Evolutionary conservation across 129 eudicot species (phyloP), one percentile per base, ranked within the genome.

Genomic region (Scalesia atractyloides): DNA sequence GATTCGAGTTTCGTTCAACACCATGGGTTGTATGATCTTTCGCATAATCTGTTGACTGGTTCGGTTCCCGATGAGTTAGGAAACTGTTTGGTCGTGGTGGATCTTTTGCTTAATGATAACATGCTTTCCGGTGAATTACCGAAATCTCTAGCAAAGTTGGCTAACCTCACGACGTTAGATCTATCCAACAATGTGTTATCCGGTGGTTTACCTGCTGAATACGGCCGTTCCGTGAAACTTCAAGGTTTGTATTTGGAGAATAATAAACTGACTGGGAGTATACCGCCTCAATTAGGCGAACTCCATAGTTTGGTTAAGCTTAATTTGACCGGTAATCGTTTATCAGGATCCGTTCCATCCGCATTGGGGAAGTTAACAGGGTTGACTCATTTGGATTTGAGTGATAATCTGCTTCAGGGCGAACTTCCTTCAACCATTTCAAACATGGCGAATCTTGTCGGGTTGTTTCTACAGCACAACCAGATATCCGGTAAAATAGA

Each of bases 1-100:
- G 91, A 85, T 66, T 87, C 97, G 2, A 87, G 91, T 79, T 87
- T 73, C 41, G 70, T 87, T 66, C 97, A 90, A 65, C 95, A 91
- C 54, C 91, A 85, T 39, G 97, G 95, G 24, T 76, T 91, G 24
- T 88, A 59, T 74, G 97, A 91, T 82, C 88, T 91, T 36, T 88
- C 95, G 0, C 47, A 80, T 80, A 91, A 91, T 73, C 73, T 59
- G 34, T 60, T 91, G 64, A 82, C 82, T 2, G 92, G 97, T 22
- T 67, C 82, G 4, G 64, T 91, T 53, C 97, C 96, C 1, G 96
- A 82, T 43, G 95, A 80, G 18, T 51, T 91, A 2, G 88, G 96
- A 2, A 64, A 68, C 44, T 88, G 95, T 80, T 52, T 73, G 72
- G 96, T 84, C 13, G 20, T 91, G 50, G 86, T 80, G 70, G 86